Conservation (phyloP, 257 asterid species). For the Solanum etuberosum region DNA sequence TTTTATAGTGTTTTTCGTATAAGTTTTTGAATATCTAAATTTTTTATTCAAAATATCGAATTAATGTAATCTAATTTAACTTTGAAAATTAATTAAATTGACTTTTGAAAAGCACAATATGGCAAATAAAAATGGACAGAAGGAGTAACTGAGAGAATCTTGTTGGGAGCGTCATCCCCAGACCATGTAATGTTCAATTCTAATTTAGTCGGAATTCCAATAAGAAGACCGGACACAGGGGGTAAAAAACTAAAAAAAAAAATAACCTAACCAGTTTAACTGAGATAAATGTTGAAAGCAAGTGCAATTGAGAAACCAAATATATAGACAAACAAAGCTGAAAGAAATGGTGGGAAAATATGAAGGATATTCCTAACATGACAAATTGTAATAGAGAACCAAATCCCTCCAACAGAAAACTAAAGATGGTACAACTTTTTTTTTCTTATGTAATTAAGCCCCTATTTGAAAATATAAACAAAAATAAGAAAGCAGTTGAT, state of each 20-base stretch:
- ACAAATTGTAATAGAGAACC: neutral
- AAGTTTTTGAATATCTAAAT: too few relatives aligned
- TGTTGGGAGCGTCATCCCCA: neutral
- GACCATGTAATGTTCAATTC: neutral
- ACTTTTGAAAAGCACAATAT: too few relatives aligned
- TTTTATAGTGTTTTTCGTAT: too few relatives aligned
- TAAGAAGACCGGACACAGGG: neutral
- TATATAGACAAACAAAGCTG: neutral
- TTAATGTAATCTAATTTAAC: too few relatives aligned
- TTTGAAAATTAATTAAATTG: neutral
- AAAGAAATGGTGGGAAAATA: neutral
- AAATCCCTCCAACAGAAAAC: neutral
- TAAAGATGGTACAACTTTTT: neutral
- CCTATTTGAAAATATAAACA: neutral
- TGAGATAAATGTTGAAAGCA: neutral
- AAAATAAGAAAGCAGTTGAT: neutral
- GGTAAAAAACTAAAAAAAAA: too few relatives aligned
- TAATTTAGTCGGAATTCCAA: too few relatives aligned
- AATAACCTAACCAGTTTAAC: neutral
- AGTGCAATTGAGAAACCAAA: neutral
- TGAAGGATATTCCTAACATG: neutral
- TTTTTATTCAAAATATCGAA: too few relatives aligned
- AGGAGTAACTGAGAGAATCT: too few relatives aligned
- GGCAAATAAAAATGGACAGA: accelerated
- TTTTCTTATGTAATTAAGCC: neutral